phyloP scores from a whole-genome alignment of 805 yeast species.

The Candida jianshihensis region DNA sequence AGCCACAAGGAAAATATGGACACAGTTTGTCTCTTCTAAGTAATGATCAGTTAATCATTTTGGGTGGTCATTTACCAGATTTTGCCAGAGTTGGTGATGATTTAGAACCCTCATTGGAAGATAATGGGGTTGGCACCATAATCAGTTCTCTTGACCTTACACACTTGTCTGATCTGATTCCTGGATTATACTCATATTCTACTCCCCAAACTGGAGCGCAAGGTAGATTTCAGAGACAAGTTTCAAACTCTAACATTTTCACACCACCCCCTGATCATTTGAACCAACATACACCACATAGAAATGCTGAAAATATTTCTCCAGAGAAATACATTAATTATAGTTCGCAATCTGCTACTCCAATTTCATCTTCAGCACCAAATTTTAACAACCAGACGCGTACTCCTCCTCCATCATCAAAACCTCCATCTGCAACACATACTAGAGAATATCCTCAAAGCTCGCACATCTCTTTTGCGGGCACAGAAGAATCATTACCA shows the following conservation, averaged over 20 bases:
- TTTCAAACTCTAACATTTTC: constrained; percentile 16
- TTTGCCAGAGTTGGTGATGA: constrained; percentile 45
- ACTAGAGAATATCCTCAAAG: too few relatives aligned
- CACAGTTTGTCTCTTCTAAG: constrained; percentile 74
- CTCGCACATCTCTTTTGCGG: too few relatives aligned
- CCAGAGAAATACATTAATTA: too few relatives aligned
- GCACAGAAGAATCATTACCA: neutral
- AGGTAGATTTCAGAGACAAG: constrained; percentile 14
- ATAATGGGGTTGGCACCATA: constrained; percentile 51
- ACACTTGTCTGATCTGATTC: constrained; percentile 27
- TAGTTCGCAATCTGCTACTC: constrained; percentile 5
- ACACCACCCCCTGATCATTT: constrained; percentile 21
- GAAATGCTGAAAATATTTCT: too few relatives aligned
- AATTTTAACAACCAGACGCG: neutral
- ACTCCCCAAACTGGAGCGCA: constrained; percentile 25
- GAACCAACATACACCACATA: constrained; percentile 11
- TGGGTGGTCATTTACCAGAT: constrained; percentile 90
- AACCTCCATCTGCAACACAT: too few relatives aligned
- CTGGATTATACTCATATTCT: constrained; percentile 30
- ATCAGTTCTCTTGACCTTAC: constrained; percentile 57
- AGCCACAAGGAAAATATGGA: constrained; percentile 84
- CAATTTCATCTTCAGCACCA: constrained; percentile 7
- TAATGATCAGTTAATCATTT: constrained; percentile 63
- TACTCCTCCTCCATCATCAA: neutral
- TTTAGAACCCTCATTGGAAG: constrained; percentile 45